Evolutionary conservation across 345 rosid species (phyloP), one percentile per base, ranked within the genome.

Genomic region (Crucihimalaya himalaica): DNA sequence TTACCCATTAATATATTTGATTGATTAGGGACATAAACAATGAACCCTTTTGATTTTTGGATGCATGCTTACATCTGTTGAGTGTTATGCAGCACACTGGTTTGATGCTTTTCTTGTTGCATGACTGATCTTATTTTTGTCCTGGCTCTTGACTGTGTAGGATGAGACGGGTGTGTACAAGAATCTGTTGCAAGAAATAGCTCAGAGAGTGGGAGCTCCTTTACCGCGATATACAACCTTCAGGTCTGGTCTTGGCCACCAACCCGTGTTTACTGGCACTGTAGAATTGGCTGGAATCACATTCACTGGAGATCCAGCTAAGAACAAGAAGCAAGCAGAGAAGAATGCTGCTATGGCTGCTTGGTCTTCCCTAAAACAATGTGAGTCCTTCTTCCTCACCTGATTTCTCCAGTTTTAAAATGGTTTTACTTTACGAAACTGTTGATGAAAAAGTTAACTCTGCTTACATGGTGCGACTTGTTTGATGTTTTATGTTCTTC

Each of bases 91-190:
- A 12, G 31, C 23, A 4, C 3, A 35, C 40, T 69, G 57, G 9
- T 6, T 5, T 27, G 46, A n/a, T 55, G 13, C 5, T 56, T 10
- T 25, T 52, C 21, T 19, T 32, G 74, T 47, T 39, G 43, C 31
- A 34, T 39, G 66, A 66, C 70, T 82, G 64, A 72, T 75, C 42
- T 34, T 35, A 27, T 45, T 73, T 66, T 73, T 66, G 14, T 53
- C 5, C 15, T 12, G 73, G 20, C 31, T 77, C 20, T 34, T 37
- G 4, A 45, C 14, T 0, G 8, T 71, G 57, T 60, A 95, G 99
- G 99, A 95, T 84, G 99, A 95, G 91, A 95, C 99, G 0, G 99
- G 99, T 55, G 97, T 95, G 69, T 95, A 95, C 81, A 95, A 95
- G 85, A 95, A 95, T 79, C 86, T 95, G 19, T 79, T 95, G 72